Evolutionary conservation across 202 grass and related monocot species (phyloP), one percentile per base, ranked within the genome.

Genomic region (Schoenoplectus triqueter): DNA sequence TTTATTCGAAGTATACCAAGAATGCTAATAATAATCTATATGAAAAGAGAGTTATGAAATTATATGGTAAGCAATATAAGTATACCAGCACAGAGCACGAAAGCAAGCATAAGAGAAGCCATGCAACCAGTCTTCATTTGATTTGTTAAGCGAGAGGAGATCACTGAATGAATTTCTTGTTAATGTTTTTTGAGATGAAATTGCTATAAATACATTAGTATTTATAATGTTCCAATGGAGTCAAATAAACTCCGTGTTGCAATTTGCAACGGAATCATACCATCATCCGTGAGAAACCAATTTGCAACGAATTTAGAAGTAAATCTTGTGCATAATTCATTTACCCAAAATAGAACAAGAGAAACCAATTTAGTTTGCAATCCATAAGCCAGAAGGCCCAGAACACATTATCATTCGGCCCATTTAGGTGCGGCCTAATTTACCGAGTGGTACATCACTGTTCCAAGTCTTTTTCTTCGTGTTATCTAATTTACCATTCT

Each of bases 61-160:
- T 18, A 31, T 31, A 31, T 71, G 44, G 13, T 50, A 5, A 20
- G 45, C 2, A 73, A 73, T 15, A 10, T 73, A 3, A 73, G 47
- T 10, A 52, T 73, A 73, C 70, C 70, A 73, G 70, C 47, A 51
- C 47, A 73, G 70, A 52, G 70, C 70, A 73, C 11, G 47, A 73
- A 17, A 73, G 70, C 46, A 73, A 73, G 9, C 47, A 73, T 17
- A 73, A 73, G 47, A 73, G 47, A 47, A 7, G 51, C 47, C 18
- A 73, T 13, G 70, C 70, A 51, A 73, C 7, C 10, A 19, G 18
- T 51, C 70, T 73, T 73, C 70, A 73, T 73, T 52, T 1, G 17
- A 45, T 31, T 31, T 31, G 31, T 31, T 31, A 31, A 31, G 31
- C 31, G 31, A 31, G 31, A 31, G 31, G 31, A 31, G 31, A 31